Conservation (phyloP, 192 early-diverging fungal species). For the Podila clonocystis region DNA sequence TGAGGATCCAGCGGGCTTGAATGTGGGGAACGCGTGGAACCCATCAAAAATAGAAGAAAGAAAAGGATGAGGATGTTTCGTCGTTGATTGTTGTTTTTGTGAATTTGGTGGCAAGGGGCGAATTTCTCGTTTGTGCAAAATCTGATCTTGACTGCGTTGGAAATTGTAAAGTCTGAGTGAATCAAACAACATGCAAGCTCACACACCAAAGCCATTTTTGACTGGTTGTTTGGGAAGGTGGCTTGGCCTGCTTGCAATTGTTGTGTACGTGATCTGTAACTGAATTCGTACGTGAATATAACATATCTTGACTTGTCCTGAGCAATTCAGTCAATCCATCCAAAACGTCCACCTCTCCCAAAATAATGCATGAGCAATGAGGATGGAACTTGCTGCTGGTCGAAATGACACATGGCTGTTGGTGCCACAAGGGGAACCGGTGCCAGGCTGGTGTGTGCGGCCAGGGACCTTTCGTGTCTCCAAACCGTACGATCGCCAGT, state of each 20-base stretch:
- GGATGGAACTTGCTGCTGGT: constrained; percentile 3
- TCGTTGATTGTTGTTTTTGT: neutral
- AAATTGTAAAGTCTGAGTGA: too few relatives aligned
- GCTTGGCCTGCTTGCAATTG: too few relatives aligned
- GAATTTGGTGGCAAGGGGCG: neutral
- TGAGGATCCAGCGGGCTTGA: constrained; percentile 1
- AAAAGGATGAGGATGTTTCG: neutral
- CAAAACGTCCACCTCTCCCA: too few relatives aligned
- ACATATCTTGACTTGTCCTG: too few relatives aligned
- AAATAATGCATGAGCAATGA: neutral
- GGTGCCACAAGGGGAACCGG: constrained; percentile 5
- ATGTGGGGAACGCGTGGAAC: constrained; percentile 2
- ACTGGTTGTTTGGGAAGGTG: too few relatives aligned
- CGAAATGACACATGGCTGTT: constrained; percentile 14
- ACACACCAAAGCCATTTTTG: too few relatives aligned
- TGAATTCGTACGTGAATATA: too few relatives aligned
- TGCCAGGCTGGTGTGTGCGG: constrained; percentile 25
- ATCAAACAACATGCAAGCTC: too few relatives aligned
- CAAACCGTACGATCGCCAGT: constrained; percentile 17
- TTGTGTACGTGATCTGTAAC: too few relatives aligned
- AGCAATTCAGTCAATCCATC: too few relatives aligned
- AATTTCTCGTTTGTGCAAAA: neutral
- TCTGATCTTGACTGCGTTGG: too few relatives aligned
- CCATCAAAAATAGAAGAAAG: neutral
- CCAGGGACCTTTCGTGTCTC: constrained; percentile 44